These are phyloP conservation scores for Solanum ahanhuiri DNA, from an alignment of 257 asterid species.

Conservation along the genomic window DNA sequence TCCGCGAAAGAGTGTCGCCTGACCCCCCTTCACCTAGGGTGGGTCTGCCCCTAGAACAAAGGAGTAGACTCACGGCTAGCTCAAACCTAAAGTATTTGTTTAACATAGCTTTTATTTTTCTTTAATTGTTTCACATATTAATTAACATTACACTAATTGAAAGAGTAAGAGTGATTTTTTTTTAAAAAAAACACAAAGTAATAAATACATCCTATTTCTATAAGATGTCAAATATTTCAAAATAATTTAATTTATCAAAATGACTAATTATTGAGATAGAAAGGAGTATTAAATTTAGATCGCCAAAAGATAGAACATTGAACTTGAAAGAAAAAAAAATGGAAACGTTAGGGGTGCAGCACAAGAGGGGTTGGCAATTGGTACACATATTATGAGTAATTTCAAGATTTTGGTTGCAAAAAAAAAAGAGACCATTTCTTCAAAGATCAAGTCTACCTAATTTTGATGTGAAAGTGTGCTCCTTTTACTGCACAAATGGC, in stretches of 20 bases:
- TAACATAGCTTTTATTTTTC: not conserved
- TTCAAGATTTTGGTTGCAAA: slow-evolving; percentile 9
- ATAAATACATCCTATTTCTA: not conserved
- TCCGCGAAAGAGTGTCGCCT: too few species aligned
- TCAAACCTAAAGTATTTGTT: too few species aligned
- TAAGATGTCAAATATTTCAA: not conserved
- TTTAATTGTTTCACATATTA: not conserved
- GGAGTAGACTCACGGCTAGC: not conserved
- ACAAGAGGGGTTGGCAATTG: not conserved
- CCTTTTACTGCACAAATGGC: not conserved
- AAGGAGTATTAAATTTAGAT: not conserved
- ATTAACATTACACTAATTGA: not conserved
- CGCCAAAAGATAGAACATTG: not conserved
- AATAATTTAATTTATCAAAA: not conserved
- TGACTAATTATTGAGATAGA: not conserved
- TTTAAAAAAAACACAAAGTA: too few species aligned
- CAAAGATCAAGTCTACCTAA: slow-evolving; percentile 40
- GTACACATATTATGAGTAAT: not conserved
- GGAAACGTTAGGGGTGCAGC: not conserved
- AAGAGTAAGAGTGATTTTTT: not conserved
- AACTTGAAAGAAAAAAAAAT: not conserved
- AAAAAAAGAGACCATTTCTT: slow-evolving; percentile 29
- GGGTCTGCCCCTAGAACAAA: too few species aligned
- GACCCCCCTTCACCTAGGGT: too few species aligned
- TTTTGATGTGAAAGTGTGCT: not conserved